Base-by-base conservation (phyloP, 2,329 filamentous ascomycete genomes). In the Lachnellula hyalina region DNA sequence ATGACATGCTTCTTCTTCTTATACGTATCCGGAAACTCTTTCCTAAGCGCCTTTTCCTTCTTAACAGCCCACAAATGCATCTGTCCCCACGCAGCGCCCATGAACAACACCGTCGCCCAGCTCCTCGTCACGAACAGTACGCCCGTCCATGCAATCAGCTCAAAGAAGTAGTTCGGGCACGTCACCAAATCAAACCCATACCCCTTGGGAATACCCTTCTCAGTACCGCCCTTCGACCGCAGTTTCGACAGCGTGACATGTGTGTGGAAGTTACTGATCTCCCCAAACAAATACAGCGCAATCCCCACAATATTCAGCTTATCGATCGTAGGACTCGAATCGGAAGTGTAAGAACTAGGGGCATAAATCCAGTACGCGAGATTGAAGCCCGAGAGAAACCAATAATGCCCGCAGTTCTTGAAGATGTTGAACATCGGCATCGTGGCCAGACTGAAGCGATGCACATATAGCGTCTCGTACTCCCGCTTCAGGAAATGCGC, bases 91-190 rank as follows among this genome's bases (percentile, higher is more conserved):
- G 90, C 90, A 50, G 90, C 78, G 23, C 78, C 70, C 57, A 89
- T 84, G 73, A 97, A 97, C 19, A 96, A 63, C 15, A 84, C 76
- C 0, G 94, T 89, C 49, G 85, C 82, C 77, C 87, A 87, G 74
- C 86, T 92, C 66, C 89, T 86, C 65, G 85, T 91, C 52, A 93
- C 81, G 44, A 96, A 70, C 63, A 88, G 86, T 53, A 97, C 79
- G 25, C 91, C 92, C 32, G 89, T 65, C 94, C 94, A 99, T 0
- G 92, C 84, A 38, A 96, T 71, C 6, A 89, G 79, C 70, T 99
- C 94, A 65, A 95, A 97, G 77, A 96, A 83, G 77, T 99, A 99
- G 76, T 99, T 99, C 42, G 94, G 94, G 75, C 92, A 96, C 12
- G 94, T 99, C 51, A 99, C 93, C 36, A 89, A 74, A 61, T 77